Base-by-base conservation (phyloP, 2,329 filamentous ascomycete genomes). In the Aspergillus proliferans region DNA sequence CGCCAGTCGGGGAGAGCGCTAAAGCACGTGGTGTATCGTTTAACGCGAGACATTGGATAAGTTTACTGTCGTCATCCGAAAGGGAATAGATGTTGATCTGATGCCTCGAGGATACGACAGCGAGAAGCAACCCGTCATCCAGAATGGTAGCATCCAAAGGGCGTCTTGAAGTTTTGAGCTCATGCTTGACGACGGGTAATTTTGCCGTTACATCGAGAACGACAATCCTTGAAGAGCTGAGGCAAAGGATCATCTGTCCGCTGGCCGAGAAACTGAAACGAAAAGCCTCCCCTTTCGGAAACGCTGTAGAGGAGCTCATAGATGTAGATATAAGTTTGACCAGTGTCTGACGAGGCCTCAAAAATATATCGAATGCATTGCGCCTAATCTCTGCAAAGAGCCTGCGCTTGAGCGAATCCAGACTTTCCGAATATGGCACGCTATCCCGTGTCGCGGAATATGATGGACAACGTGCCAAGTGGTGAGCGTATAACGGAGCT, bases 71-170 rank as follows among this genome's bases (percentile, higher is more conserved):
- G 4, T 76, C 72, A 47, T 76, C 67, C 3, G 75, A 73, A 21
- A 95, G 76, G 58, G 87, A 81, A 66, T 95, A 95, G n/a, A 95
- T 70, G 59, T 95, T 88, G 52, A 94, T 85, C 65, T 91, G 86
- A 72, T 91, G 87, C 55, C 88, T 86, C 5, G 81, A 87, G 22
- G 88, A 89, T 43, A 93, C 74, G 5, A 95, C 87, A 1, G 87
- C 90, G 28, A 95, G 76, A 9, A 87, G 71, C 9, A 80, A 81
- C 14, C 85, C 88, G 66, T 92, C 82, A 59, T 95, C 88, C 36
- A 86, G 80, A 54, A 95, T 86, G 47, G 88, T 88, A 12, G 86
- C 84, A 4, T 87, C 83, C 18, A 86, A 76, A 5, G 90, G 89
- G 28, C 88, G 80, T 46, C 88, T 80, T 53, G 85, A 72, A 42